Conservation (phyloP, 257 asterid genomes). For the Rehmannia glutinosa region DNA sequence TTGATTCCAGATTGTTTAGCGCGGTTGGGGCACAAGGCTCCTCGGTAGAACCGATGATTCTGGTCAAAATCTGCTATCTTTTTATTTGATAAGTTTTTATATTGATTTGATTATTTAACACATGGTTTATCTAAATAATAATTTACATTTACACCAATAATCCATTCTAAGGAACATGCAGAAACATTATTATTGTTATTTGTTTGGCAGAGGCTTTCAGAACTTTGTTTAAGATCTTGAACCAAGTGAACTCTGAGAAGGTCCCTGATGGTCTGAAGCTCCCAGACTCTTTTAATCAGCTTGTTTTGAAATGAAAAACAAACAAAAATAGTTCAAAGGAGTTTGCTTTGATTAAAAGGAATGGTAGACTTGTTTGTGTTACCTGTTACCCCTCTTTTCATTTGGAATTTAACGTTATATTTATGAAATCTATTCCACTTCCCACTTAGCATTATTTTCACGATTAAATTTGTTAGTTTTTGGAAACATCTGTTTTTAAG, state of each 20-base stretch:
- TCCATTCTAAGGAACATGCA: slow-evolving; percentile 9
- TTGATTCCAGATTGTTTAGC: slow-evolving; percentile 88
- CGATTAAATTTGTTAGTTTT: too few species aligned
- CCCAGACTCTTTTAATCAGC: slow-evolving; percentile 86
- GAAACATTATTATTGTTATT: slow-evolving; percentile 19
- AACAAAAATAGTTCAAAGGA: slow-evolving; percentile 81
- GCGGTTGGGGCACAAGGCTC: slow-evolving; percentile 94
- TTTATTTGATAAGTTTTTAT: background rate
- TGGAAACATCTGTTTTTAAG: too few species aligned
- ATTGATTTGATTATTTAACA: slow-evolving; percentile 7
- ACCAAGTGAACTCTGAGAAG: slow-evolving; percentile 87
- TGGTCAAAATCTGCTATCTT: slow-evolving; percentile 42
- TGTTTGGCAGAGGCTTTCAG: slow-evolving; percentile 73
- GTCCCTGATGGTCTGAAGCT: slow-evolving; percentile 78
- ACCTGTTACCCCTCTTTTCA: background rate
- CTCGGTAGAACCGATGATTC: slow-evolving; percentile 88
- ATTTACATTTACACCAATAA: background rate
- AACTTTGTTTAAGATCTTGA: slow-evolving; percentile 84
- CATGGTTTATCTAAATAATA: background rate
- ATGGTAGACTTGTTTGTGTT: slow-evolving; percentile 59
- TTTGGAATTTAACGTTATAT: too few species aligned
- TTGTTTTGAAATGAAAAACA: slow-evolving; percentile 84
- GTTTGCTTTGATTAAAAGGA: slow-evolving; percentile 90
- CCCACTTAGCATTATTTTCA: too few species aligned
- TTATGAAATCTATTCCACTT: too few species aligned